Evolutionary conservation across 352 stramenopile species (phyloP), one percentile per base, ranked within the genome.

Genomic region (Pythium plurisporium): DNA sequence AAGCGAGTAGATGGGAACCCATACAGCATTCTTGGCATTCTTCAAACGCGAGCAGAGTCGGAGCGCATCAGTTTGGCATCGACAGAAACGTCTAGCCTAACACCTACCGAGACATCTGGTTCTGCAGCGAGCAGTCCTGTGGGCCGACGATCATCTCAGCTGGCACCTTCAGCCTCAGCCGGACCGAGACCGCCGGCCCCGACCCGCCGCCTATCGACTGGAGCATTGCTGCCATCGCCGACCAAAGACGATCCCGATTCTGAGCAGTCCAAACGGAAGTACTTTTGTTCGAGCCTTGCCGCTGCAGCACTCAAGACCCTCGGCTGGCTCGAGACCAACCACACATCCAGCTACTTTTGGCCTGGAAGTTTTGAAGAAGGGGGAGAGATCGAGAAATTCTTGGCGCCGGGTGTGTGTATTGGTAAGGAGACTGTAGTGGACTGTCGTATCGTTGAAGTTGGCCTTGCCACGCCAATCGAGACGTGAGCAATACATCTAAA

Each of bases 281-380:
- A 91, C 50, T 92, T 94, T 70, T 94, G 84, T 51, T 94, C 84
- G 14, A 90, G 82, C 33, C 69, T 94, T 10, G 84, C 80, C 12
- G 84, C 84, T 5, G 79, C 82, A n/a, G 76, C 82, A 11, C 76
- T 89, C 44, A 91, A 91, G 54, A 70, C 92, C 15, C 27, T 94
- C 6, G 82, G 82, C 0, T 94, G 84, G 84, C 58, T 94, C 29
- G 44, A 86, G 7, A 90, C 80, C 1, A 85, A 58, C 20, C 76
- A 79, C 15, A 84, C 77, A 26, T 74, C 77, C 5, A 91, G 73
- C 30, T 89, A 87, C 30, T 94, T 91, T 52, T 94, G 84, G 84
- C 84, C 84, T 0, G 82, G 84, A 22, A 92, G 82, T 58, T 94
- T 91, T 65, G 78, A 89, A 64, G 74, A 92, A 58, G 76, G 74